A percentile compares a stretch with the other conserved stretches of the same genome.
These are phyloP conservation scores for Populus euphratica DNA, from an alignment of 345 rosid species.

Conservation along the genomic window DNA sequence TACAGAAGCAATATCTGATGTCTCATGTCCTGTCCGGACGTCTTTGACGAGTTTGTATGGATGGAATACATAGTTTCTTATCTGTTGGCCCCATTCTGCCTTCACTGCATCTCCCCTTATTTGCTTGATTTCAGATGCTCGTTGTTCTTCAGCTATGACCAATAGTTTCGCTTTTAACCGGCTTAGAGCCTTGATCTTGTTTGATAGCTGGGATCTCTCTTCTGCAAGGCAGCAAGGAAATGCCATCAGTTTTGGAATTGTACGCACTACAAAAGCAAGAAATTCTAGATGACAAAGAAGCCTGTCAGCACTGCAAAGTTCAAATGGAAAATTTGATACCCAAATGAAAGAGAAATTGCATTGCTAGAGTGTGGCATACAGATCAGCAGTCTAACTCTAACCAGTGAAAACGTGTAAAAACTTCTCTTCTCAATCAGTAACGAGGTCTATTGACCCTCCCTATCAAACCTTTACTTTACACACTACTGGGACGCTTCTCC, in stretches of 20 bases:
- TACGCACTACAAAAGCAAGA: neutral
- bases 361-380: too few species aligned
- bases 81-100: conserved; percentile 99
- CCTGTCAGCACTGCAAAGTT: neutral
- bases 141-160: conserved; percentile 86
- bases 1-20: conserved; percentile 79
- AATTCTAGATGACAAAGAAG: neutral
- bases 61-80: conserved; percentile 88
- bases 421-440: too few species aligned
- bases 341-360: too few species aligned
- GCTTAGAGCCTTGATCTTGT: conserved; percentile 79
- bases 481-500: too few species aligned
- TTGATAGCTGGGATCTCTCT: conserved; percentile 82
- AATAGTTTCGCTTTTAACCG: conserved; percentile 82
- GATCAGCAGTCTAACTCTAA: too few species aligned
- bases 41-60: conserved; percentile 96
- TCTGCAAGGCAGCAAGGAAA: conserved; percentile 41
- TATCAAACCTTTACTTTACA: too few species aligned
- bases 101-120: conserved; percentile 92
- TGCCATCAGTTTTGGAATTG: neutral
- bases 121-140: conserved; percentile 85
- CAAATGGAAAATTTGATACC: neutral
- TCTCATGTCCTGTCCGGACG: conserved; percentile 68
- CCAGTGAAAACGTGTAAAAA: too few species aligned
- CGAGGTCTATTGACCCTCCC: too few species aligned